A percentile compares a stretch with the other conserved stretches of the same genome.
phyloP scores from a whole-genome alignment of 2,329 filamentous ascomycete genomes.

The Fusarium sp. region DNA sequence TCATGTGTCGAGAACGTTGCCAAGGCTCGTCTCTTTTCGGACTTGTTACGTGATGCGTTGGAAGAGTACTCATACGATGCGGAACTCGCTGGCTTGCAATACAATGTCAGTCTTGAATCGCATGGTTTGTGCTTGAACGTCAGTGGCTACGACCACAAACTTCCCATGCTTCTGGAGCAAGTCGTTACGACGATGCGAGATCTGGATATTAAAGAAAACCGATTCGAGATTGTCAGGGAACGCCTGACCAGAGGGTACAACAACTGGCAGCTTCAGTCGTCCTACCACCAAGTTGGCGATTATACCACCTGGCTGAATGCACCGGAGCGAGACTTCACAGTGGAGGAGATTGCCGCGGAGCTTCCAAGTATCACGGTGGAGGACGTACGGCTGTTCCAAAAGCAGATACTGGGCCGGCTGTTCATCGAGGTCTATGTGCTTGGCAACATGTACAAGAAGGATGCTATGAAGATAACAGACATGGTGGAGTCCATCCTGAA shows the following conservation, averaged over 20 bases:
- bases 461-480: constrained; percentile 86
- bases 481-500: constrained; percentile 83
- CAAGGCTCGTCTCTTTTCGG: constrained; percentile 83
- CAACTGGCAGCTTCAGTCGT: constrained; percentile 89
- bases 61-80: constrained; percentile 97
- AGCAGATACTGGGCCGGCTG: constrained; percentile 83
- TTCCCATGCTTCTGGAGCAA: constrained; percentile 89
- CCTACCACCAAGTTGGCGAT: constrained; percentile 88
- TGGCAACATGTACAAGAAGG: constrained; percentile 94
- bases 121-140: constrained; percentile 83
- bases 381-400: too few relatives aligned
- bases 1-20: constrained; percentile 82
- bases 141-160: constrained; percentile 95
- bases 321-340: constrained; percentile 78
- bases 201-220: constrained; percentile 84
- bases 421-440: constrained; percentile 91
- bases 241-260: constrained; percentile 79
- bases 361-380: too few relatives aligned
- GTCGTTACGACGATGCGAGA: constrained; percentile 87
- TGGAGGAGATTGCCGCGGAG: constrained; percentile 83
- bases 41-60: constrained; percentile 87
- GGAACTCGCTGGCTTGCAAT: constrained; percentile 89
- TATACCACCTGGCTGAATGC: constrained; percentile 84
- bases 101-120: constrained; percentile 78
- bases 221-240: constrained; percentile 93